Evolutionary conservation across 805 yeast genomes (phyloP), one percentile per base, ranked within the genome.

Genomic region (Lipomyces starkeyi): DNA sequence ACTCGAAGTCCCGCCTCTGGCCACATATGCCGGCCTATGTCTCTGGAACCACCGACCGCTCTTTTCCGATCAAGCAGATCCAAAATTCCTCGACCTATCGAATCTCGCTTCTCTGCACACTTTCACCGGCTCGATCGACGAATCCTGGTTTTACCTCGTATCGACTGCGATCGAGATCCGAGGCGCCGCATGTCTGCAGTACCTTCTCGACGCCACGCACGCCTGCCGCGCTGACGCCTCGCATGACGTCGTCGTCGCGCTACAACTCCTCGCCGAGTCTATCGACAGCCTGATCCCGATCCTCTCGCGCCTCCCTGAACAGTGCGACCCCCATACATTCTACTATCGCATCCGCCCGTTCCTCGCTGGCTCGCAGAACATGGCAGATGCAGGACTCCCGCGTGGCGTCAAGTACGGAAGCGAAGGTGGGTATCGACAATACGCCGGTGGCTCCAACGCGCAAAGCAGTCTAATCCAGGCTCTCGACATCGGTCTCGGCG

Each of bases 241-340:
- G 5, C 75, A 74, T 0, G 73, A 73, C 2, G 86, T 88, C 9
- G 80, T 82, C 8, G 75, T 72, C 47, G 77, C 82, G 58, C 80
- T 93, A 62, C 91, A 91, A 75, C 77, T 75, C 49, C 78, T 93
- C 64, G 97, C 97, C 1, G 91, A 89, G 76, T 79, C 85, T 53
- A 89, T 93, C 62, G 97, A 91, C 76, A 80, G 82, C 67, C 80
- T 94, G 72, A 95, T 93, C 14, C 82, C 89, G 2, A 84, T 91
- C 1, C 80, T 94, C 73, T 86, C 88, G 86, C 84, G 85, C 73
- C 90, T 93, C 95, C 93, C 91, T 75, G 97, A 93, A 73, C 90
- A 90, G 90, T 91, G 97, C 78, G 97, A 93, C 76, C 98, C 98
- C 2, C 96, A 92, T 76, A 88, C 90, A 3, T 93, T 94, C 77